Percentiles rank a stretch among this genome's conserved stretches.
Evolutionary conservation across 192 early-diverging fungal genomes (phyloP).

Genomic region (Coemansia sp.): DNA sequence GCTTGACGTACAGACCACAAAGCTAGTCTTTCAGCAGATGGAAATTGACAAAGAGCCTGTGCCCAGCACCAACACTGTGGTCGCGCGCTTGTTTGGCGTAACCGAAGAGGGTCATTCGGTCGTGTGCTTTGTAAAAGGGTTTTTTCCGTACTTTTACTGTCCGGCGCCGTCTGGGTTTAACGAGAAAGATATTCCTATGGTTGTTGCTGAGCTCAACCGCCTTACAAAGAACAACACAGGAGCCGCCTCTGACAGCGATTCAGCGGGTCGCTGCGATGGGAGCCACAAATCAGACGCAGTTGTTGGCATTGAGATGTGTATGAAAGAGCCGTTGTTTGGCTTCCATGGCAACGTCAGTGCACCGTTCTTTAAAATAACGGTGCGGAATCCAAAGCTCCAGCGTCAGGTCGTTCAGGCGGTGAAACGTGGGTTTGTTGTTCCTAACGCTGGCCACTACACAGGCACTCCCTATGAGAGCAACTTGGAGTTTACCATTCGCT

Average conservation of each 20-base stretch:
- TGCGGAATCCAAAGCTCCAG: slow-evolving; percentile 59
- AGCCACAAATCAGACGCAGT: slow-evolving; percentile 13
- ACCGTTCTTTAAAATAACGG: slow-evolving; percentile 76
- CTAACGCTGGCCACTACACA: slow-evolving; percentile 55
- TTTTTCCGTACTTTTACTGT: slow-evolving; percentile 93
- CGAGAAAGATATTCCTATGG: slow-evolving; percentile 56
- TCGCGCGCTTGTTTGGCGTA: slow-evolving; percentile 81
- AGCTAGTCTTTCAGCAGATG: slow-evolving; percentile 91
- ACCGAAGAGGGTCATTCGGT: slow-evolving; percentile 92
- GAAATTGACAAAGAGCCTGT: slow-evolving; percentile 86
- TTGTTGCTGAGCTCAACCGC: slow-evolving; percentile 42
- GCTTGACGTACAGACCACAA: slow-evolving; percentile 24
- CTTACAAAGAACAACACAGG: slow-evolving; percentile 38
- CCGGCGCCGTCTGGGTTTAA: slow-evolving; percentile 81
- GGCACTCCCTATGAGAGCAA: slow-evolving; percentile 84
- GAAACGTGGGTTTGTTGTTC: slow-evolving; percentile 61
- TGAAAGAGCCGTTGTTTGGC: slow-evolving; percentile 82
- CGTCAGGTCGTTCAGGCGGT: slow-evolving; percentile 35
- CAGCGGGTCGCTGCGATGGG: slow-evolving; percentile 6
- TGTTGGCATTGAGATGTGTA: slow-evolving; percentile 60
- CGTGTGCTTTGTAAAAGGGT: slow-evolving; percentile 85
- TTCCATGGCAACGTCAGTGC: slow-evolving; percentile 81
- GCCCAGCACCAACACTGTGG: slow-evolving; percentile 51
- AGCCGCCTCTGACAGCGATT: slow-evolving; percentile 17
- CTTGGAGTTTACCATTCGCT: slow-evolving; percentile 79